Base-by-base conservation (phyloP, 2,329 filamentous ascomycete genomes). In the Penicillium corylophilum region DNA sequence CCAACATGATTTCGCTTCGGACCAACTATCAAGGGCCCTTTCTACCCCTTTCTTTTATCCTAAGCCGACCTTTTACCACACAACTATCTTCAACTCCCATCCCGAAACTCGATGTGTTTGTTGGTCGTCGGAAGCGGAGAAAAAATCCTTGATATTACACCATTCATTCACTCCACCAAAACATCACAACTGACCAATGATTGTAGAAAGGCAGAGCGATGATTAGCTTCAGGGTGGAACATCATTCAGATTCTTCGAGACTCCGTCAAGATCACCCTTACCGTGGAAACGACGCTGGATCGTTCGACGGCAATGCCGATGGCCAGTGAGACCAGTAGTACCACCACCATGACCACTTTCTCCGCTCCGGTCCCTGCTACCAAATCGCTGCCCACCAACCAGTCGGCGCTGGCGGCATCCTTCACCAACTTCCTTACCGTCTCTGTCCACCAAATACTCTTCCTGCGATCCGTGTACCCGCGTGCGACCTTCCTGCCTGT, bases 371-470 rank as follows among this genome's bases (percentile, higher is more conserved):
- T 74, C 50, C 71, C 68, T 54, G 69, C 69, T 53, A 71, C 74
- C 52, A 65, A 65, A 58, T 71, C 70, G 54, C 63, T 76, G 43
- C 71, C 79, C 48, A 76, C 77, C 53, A 79, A 75, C 41, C 75
- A 83, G 75, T 65, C 79, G 69, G 69, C 76, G 46, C 82, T 92
- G 59, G 80, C 92, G 58, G 74, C 78, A 51, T 82, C 85, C 46
- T 92, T 95, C 73, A 83, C 82, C 55, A 83, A 86, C 65, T 96
- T 96, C 74, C 82, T 96, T 50, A 89, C 86, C 54, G 84, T 93
- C 56, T 83, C 88, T 63, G 83, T 93, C 57, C 92, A 96, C 78
- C 89, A 90, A 53, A 86, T 96, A 63, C 83, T 96, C 61, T 93
- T 86, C 77, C 85, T 94, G 65, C 88, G 92, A 62, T 73, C 74